These are phyloP conservation scores for Gracilaria domingensis DNA, from an alignment of 23 red algal species.

Conservation along the genomic window DNA sequence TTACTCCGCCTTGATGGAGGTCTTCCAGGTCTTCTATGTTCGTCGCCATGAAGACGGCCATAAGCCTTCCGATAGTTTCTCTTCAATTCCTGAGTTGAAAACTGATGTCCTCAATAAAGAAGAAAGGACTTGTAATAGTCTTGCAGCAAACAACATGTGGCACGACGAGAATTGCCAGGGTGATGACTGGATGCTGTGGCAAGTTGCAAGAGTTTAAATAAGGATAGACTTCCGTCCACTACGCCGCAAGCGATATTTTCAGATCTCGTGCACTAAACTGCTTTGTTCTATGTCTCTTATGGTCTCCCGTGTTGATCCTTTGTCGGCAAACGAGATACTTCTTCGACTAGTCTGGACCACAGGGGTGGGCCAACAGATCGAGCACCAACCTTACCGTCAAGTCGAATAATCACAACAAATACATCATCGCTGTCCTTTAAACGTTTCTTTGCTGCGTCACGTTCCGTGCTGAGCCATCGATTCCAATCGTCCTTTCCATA, in stretches of 20 bases:
- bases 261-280: too few species aligned
- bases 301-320: constrained; percentile 67
- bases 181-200: too few species aligned
- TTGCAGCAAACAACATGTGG: too few species aligned
- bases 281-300: not conserved
- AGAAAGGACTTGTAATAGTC: too few species aligned
- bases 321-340: constrained; percentile 38
- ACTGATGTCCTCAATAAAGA: too few species aligned
- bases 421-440: constrained; percentile 40
- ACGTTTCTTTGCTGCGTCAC: constrained; percentile 23
- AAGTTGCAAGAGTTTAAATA: too few species aligned
- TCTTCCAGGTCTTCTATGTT: too few species aligned
- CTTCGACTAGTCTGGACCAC: constrained; percentile 60
- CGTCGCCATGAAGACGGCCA: too few species aligned
- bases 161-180: too few species aligned
- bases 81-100: too few species aligned
- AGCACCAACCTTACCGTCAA: constrained; percentile 69
- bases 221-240: not conserved
- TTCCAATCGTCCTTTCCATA: constrained; percentile 60
- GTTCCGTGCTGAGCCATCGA: constrained; percentile 63
- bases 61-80: too few species aligned
- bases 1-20: too few species aligned
- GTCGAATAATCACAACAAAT: constrained; percentile 61
- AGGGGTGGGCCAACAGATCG: constrained; percentile 63
- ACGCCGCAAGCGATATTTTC: not conserved